Base-by-base conservation (phyloP, 2,329 filamentous ascomycete genomes). In the Harringtonia aguacate region DNA sequence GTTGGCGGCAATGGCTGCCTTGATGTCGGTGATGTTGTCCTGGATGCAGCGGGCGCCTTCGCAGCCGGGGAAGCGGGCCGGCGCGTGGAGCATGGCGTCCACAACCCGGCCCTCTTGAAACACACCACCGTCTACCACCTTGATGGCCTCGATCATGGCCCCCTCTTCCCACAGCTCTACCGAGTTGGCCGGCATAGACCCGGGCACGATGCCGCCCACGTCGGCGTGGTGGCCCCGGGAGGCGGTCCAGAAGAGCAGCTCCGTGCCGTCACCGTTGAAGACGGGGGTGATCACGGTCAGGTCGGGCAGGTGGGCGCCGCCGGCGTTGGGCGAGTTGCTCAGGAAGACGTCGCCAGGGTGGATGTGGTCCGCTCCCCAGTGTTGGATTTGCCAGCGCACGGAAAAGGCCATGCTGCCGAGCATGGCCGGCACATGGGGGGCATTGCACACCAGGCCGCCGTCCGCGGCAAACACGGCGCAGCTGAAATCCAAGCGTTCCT, bases 381-480 rank as follows among this genome's bases (percentile, higher is more conserved):
- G 86, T 53, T 84, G 74, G 6, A 84, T 81, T 62, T 90, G 85
- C 38, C 84, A 84, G 46, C 76, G 72, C 3, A 90, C 84, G 40
- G 85, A 88, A 10, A 84, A 89, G n/a, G 82, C 84, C 85, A 90
- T 88, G 39, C 81, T 86, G 24, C 85, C 85, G 12, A 92, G 66
- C n/a, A n/a, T n/a, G n/a, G n/a, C 84, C 0, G 86, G 86, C 13
- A 92, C 66, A 66, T 92, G 85, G 0, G 86, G 86, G 17, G 86
- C 78, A 56, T 88, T 88, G 4, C 84, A 84, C 1, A 90, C 85
- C 1, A 90, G 67, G 0, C 82, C 84, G 17, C 86, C 86, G 9
- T 78, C 76, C 0, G 79, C 74, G 52, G 88, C 85, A 51, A 90
- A 90, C 1, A 90, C 70, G 24, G 86, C 86, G 51, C 86, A 92